These are phyloP conservation scores for Kurtzmaniella quercitrusa DNA, from an alignment of 1,139 yeast species.

Conservation along the genomic window DNA sequence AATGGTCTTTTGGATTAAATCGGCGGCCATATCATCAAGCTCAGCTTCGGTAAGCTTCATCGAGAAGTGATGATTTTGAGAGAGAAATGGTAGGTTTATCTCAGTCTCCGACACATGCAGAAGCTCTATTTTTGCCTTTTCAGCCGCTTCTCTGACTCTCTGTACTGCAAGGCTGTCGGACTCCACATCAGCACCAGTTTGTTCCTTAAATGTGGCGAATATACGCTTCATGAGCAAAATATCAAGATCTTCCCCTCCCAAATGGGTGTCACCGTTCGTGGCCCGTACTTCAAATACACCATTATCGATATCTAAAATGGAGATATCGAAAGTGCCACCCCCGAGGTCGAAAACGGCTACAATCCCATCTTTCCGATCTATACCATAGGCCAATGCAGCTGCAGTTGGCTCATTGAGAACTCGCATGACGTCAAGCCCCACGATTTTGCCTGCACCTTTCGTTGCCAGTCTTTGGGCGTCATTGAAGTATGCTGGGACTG, in stretches of 20 bases:
- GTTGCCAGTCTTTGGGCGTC: constrained; percentile 80
- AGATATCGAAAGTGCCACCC: constrained; percentile 82
- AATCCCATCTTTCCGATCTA: constrained; percentile 37
- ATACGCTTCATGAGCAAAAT: constrained; percentile 54
- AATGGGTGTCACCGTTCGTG: constrained; percentile 81
- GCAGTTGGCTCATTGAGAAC: constrained; percentile 82
- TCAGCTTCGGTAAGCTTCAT: constrained; percentile 56
- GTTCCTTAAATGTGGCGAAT: constrained; percentile 40
- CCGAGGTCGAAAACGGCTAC: constrained; percentile 81
- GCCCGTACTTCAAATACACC: constrained; percentile 81
- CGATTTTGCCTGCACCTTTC: constrained; percentile 62
- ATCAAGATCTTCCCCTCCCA: constrained; percentile 84
- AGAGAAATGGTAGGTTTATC: constrained; percentile 63
- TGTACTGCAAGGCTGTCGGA: constrained; percentile 51
- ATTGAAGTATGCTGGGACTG: constrained; percentile 79
- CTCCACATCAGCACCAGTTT: constrained; percentile 43
- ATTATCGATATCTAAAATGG: constrained; percentile 72
- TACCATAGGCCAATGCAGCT: constrained; percentile 77
- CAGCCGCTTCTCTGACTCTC: constrained; percentile 70
- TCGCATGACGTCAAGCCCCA: constrained; percentile 63
- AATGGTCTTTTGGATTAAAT: constrained; percentile 57
- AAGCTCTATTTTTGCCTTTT: constrained; percentile 64
- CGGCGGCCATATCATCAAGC: constrained; percentile 59
- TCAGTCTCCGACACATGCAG: constrained; percentile 55
- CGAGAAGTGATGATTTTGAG: constrained; percentile 47